Evolutionary conservation across 83 land plant species (phyloP).

Genomic region (Thuja plicata): DNA sequence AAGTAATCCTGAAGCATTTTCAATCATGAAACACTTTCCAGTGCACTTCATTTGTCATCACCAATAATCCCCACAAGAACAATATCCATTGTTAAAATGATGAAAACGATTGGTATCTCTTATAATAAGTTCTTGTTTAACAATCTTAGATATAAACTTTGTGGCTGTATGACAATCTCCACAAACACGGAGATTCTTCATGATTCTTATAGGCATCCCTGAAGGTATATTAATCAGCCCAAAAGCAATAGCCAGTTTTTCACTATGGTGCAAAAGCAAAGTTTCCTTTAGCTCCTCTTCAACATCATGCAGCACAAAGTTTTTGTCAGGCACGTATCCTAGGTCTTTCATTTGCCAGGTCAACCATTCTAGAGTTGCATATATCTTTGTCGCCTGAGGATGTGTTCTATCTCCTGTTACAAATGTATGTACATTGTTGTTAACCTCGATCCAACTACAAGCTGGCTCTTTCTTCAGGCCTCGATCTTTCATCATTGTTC

Average conservation of each 20-base stretch:
- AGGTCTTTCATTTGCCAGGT: background rate
- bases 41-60: slow-evolving; percentile 1
- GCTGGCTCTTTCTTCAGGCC: background rate
- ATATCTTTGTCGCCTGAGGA: background rate
- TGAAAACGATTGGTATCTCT: slow-evolving; percentile 10
- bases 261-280: background rate
- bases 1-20: background rate
- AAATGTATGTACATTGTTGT: background rate
- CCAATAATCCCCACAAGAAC: slow-evolving; percentile 13
- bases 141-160: slow-evolving; percentile 10
- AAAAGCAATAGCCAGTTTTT: slow-evolving; percentile 11
- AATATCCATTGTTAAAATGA: background rate
- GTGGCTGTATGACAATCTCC: slow-evolving; percentile 13
- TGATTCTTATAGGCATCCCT: background rate
- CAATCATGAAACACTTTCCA: background rate
- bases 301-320: slow-evolving; percentile 12
- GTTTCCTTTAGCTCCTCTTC: slow-evolving; percentile 8
- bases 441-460: background rate
- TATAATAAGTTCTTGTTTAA: background rate
- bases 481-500: background rate
- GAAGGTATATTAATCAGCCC: slow-evolving; percentile 4
- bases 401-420: background rate
- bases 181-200: slow-evolving; percentile 7
- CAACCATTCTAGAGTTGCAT: background rate
- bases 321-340: slow-evolving; percentile 12